Evolutionary conservation across 2,329 filamentous ascomycete genomes (phyloP).

Genomic region (Pseudocercospora ulei): DNA sequence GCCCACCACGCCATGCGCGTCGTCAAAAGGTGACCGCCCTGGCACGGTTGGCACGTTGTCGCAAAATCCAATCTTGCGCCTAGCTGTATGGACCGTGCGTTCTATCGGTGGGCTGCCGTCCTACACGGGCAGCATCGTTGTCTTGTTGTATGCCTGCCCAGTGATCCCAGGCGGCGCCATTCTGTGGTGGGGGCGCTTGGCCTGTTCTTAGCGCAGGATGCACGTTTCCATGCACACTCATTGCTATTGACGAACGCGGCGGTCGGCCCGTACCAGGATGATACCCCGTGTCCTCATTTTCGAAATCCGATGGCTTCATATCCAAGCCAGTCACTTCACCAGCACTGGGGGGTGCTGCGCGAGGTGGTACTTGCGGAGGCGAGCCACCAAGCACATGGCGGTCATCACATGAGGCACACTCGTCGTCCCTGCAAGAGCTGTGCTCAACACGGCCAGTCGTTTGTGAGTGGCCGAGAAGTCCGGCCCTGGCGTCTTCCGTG

Average conservation of each 20-base stretch:
- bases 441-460: constrained; percentile 11
- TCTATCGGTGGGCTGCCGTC: constrained; percentile 14
- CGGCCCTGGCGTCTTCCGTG: constrained; percentile 28
- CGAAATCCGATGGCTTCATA: constrained; percentile 18
- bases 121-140: constrained; percentile 1
- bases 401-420: constrained; percentile 1
- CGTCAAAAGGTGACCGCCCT: constrained; percentile 2
- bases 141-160: constrained; percentile 13
- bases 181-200: constrained; percentile 6
- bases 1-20: not conserved
- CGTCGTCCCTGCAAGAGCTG: constrained; percentile 18
- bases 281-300: constrained; percentile 18
- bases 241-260: constrained; percentile 10
- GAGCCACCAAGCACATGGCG: constrained; percentile 5
- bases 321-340: too few species aligned
- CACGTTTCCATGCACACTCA: constrained; percentile 13
- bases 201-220: constrained; percentile 18
- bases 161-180: constrained; percentile 15
- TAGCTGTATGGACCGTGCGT: constrained; percentile 9
- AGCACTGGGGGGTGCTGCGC: not conserved
- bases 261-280: constrained; percentile 25
- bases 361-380: constrained; percentile 6
- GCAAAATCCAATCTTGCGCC: not conserved
- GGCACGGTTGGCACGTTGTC: not conserved
- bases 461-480: constrained; percentile 24